These are phyloP conservation scores for Aspergillus aculeatus DNA, from an alignment of 2,329 filamentous ascomycete genomes.

Conservation along the genomic window DNA sequence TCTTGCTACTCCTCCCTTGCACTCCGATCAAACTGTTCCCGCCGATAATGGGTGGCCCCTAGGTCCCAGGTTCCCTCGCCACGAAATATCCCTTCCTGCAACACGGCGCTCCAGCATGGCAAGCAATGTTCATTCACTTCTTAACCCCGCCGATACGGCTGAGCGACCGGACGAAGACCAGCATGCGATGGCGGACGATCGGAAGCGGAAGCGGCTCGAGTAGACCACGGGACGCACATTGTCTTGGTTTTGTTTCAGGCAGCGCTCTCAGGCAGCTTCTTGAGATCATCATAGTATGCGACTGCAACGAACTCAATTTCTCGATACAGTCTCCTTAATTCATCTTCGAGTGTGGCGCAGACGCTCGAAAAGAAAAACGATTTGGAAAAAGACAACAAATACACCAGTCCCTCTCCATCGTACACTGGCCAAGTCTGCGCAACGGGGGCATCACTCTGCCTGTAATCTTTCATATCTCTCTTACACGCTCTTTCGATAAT, in stretches of 20 bases:
- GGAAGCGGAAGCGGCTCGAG: conserved; percentile 60
- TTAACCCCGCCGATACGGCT: conserved; percentile 67
- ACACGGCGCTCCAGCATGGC: conserved; percentile 70
- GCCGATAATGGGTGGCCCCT: conserved; percentile 58
- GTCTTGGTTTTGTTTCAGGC: background rate
- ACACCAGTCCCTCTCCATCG: background rate
- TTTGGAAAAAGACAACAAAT: background rate
- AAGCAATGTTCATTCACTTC: conserved; percentile 64
- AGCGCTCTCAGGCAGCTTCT: background rate
- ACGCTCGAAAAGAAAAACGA: conserved; percentile 1
- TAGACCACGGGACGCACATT: conserved; percentile 28
- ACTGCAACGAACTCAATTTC: background rate
- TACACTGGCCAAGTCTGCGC: conserved; percentile 1
- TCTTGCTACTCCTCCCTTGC: conserved; percentile 55
- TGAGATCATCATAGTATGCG: background rate
- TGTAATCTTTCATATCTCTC: conserved; percentile 3
- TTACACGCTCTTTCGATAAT: background rate
- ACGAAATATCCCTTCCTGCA: conserved; percentile 52
- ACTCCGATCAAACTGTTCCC: conserved; percentile 50
- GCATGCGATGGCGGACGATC: conserved; percentile 53
- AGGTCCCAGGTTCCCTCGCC: conserved; percentile 42
- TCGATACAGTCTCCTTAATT: background rate
- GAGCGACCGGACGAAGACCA: conserved; percentile 66
- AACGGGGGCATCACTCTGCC: conserved; percentile 7
- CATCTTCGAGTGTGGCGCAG: background rate